Base-by-base conservation (phyloP, 129 eudicot species). In the Flaveria robusta region DNA sequence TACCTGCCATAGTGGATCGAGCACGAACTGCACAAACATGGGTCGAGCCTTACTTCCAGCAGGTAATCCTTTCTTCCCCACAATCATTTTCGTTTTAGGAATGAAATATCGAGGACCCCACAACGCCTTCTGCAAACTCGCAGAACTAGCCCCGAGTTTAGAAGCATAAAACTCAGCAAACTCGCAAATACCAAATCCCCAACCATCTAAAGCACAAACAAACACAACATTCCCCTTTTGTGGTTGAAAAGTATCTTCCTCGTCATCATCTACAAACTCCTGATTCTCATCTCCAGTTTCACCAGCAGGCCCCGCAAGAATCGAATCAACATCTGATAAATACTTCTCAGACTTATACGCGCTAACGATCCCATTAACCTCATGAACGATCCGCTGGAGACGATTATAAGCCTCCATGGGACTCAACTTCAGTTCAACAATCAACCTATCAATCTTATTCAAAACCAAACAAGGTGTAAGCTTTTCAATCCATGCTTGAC, bases 401-500 rank as follows among this genome's bases (percentile, higher is more conserved):
- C 94, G 74, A 75, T 37, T 87, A 75, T 87, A 89, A 1, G 99
- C 99, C 82, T 95, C 99, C 88, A 89, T 68, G 0, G 99, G 99
- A 82, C 86, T 95, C 85, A 95, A 66, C 58, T 85, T 95, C 69
- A 95, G 68, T 46, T 95, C 99, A 64, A 66, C 68, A 81, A 95
- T 95, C 79, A 95, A 83, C 86, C 99, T 82, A 81, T 95, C 99
- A 56, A 95, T 90, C 87, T 95, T 95, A 82, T 95, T 95, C 83
- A 95, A 73, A 68, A 95, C 99, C 79, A 95, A 81, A 80, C 97
- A 89, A 0, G 96, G 97, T 0, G 90, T 87, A 49, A 95, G 69
- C 75, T 95, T 95, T 78, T 95, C 99, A 69, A 94, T 88, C 99
- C 99, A 94, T 3, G 97, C 99, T 55, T 94, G 99, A 0, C 99